These are phyloP conservation scores for Odontarrhena argentea DNA, from an alignment of 345 rosid genomes.

Conservation along the genomic window DNA sequence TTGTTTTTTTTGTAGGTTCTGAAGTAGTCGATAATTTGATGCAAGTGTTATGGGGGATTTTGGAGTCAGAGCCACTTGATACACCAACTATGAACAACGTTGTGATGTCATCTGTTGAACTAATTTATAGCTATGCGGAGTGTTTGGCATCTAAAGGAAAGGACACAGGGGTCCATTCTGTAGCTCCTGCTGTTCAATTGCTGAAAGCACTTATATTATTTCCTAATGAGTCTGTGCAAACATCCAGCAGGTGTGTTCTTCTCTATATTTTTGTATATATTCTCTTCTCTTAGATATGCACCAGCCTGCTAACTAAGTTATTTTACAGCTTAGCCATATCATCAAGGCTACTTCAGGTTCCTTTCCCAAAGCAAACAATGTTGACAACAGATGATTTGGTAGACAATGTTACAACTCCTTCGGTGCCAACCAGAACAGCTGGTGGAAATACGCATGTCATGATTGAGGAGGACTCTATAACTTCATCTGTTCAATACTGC, in stretches of 20 bases:
- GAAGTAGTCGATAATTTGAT: slow-evolving; percentile 90
- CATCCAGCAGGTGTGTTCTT: slow-evolving; percentile 86
- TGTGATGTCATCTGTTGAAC: slow-evolving; percentile 88
- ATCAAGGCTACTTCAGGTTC: slow-evolving; percentile 97
- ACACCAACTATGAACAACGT: slow-evolving; percentile 90
- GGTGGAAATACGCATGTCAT: slow-evolving; percentile 72
- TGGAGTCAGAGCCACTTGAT: slow-evolving; percentile 90
- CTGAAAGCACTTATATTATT: slow-evolving; percentile 84
- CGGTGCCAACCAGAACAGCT: slow-evolving; percentile 61
- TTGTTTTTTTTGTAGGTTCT: slow-evolving; percentile 59
- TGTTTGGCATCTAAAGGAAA: slow-evolving; percentile 85
- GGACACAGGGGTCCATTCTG: slow-evolving; percentile 60
- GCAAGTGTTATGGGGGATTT: slow-evolving; percentile 96
- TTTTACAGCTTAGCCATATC: slow-evolving; percentile 91
- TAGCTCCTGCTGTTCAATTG: slow-evolving; percentile 83
- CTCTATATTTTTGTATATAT: slow-evolving; percentile 6
- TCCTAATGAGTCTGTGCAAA: slow-evolving; percentile 84
- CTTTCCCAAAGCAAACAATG: slow-evolving; percentile 96
- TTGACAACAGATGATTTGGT: slow-evolving; percentile 77
- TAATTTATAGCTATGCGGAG: slow-evolving; percentile 93
- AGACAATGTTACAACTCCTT: slow-evolving; percentile 58
- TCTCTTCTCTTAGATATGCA: slow-evolving; percentile 20
- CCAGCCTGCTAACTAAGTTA: slow-evolving; percentile 34
- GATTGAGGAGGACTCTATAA: slow-evolving; percentile 94
- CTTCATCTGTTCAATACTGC: slow-evolving; percentile 96